Evolutionary conservation across 495 filamentous ascomycete genomes (phyloP).

Genomic region (Staphylotrichum longicolle): DNA sequence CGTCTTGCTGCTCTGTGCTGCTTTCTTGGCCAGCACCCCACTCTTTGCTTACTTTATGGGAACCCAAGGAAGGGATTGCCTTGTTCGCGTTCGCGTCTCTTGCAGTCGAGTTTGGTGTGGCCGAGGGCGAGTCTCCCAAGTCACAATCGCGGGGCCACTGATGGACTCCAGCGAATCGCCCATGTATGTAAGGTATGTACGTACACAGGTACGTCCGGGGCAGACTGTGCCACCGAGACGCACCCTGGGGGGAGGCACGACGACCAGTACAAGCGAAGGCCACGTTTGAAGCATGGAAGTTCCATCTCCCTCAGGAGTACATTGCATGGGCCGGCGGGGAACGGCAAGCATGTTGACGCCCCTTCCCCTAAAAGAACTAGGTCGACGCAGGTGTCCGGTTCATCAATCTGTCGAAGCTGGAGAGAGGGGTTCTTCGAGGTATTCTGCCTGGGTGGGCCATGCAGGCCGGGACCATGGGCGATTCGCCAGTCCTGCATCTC

Average conservation of each 20-base stretch:
- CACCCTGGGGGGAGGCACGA: constrained; percentile 17
- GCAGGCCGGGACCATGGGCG: constrained; percentile 27
- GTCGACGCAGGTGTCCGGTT: constrained; percentile 15
- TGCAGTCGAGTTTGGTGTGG: background rate
- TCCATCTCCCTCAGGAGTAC: constrained; percentile 24
- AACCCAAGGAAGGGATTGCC: constrained; percentile 39
- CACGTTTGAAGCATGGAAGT: no score
- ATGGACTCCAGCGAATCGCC: constrained; percentile 37
- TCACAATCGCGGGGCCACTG: constrained; percentile 44
- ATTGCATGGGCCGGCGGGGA: constrained; percentile 37
- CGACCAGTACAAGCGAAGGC: no score
- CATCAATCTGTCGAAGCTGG: background rate
- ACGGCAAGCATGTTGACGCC: constrained; percentile 16
- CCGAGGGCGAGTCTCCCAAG: constrained; percentile 8
- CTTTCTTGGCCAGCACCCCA: constrained; percentile 35
- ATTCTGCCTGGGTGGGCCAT: constrained; percentile 10
- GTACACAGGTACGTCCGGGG: constrained; percentile 18
- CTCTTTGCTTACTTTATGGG: constrained; percentile 24
- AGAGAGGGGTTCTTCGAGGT: constrained; percentile 8
- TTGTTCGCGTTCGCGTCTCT: constrained; percentile 34
- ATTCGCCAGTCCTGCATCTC: constrained; percentile 30
- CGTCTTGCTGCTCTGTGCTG: constrained; percentile 14
- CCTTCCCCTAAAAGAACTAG: background rate
- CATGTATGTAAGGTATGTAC: constrained; percentile 23
- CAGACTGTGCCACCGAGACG: constrained; percentile 18